A percentile compares a stretch with the other conserved stretches of the same genome.
These are phyloP conservation scores for Plasmodium sp. DNA, from an alignment of 169 alveolate species.

Conservation along the genomic window DNA sequence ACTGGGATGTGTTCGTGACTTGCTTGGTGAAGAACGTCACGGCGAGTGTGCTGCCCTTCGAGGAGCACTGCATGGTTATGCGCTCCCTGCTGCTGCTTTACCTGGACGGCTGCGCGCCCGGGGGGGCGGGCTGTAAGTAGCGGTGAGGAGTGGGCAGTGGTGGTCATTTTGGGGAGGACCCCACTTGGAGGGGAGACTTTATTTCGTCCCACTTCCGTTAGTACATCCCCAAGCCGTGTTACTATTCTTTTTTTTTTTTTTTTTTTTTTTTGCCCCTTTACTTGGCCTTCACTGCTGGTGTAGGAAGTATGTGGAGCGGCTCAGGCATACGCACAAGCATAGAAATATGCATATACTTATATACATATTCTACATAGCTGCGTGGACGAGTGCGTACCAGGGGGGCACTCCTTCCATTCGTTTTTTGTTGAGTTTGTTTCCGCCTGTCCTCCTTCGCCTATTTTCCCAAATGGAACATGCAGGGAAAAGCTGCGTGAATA, in stretches of 20 bases:
- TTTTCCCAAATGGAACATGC: not conserved
- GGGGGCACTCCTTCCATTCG: not conserved
- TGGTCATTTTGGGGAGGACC: not conserved
- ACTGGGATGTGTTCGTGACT: slow-evolving; percentile 27
- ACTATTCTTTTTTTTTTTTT: too few relatives aligned
- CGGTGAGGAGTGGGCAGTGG: not conserved
- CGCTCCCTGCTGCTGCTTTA: slow-evolving; percentile 43
- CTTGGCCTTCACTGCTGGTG: not conserved
- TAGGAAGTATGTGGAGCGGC: not conserved
- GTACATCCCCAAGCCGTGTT: not conserved
- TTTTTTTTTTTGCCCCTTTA: too few relatives aligned
- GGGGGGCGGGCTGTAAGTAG: not conserved
- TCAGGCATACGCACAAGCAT: not conserved
- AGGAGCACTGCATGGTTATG: slow-evolving; percentile 31
- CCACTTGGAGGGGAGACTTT: not conserved
- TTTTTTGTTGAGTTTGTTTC: not conserved
- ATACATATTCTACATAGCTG: not conserved
- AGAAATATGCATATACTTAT: not conserved
- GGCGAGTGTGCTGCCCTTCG: slow-evolving; percentile 32
- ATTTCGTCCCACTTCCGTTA: not conserved
- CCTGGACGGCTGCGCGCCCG: not conserved
- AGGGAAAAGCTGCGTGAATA: not conserved
- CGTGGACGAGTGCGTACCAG: not conserved
- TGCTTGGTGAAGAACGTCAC: slow-evolving; percentile 36
- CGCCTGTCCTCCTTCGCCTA: not conserved